phyloP scores from a whole-genome alignment of 169 alveolate genomes.

The Cryptosporidium parvum region DNA sequence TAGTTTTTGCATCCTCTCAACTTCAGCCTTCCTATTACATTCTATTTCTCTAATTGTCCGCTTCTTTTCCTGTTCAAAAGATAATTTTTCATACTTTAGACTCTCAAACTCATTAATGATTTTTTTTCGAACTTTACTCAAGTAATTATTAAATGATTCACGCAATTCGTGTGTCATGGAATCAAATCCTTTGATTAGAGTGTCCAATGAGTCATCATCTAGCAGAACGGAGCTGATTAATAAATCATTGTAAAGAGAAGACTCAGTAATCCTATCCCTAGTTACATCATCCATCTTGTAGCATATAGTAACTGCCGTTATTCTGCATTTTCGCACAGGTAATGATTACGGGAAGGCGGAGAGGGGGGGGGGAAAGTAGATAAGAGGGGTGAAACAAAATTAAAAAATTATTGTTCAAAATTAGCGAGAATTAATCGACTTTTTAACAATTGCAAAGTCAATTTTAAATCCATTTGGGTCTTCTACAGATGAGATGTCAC shows the following conservation, averaged over 20 bases:
- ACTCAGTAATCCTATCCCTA: background rate
- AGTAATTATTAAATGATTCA: conserved; percentile 30
- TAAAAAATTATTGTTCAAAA: background rate
- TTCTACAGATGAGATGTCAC: background rate
- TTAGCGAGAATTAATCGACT: background rate
- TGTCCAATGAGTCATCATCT: background rate
- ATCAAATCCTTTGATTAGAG: conserved; percentile 32
- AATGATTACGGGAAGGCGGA: background rate
- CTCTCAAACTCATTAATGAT: conserved; percentile 29
- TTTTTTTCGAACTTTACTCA: conserved; percentile 27
- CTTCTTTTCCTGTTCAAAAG: conserved; percentile 37
- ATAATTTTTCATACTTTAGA: conserved; percentile 30
- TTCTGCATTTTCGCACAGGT: background rate
- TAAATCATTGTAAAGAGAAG: background rate
- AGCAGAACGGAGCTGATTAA: background rate
- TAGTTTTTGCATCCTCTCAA: conserved; percentile 41
- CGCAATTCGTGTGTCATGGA: conserved; percentile 36
- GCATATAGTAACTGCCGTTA: background rate
- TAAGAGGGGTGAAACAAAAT: conserved; percentile 7
- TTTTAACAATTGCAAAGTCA: conserved; percentile 12
- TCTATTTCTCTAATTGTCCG: conserved; percentile 43
- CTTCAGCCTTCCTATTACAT: conserved; percentile 32
- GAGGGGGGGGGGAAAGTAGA: conserved; percentile 12
- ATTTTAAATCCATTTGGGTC: background rate
- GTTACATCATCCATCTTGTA: background rate